Evolutionary conservation across 257 asterid genomes (phyloP).

Genomic region (Solanum megistacrolobum): DNA sequence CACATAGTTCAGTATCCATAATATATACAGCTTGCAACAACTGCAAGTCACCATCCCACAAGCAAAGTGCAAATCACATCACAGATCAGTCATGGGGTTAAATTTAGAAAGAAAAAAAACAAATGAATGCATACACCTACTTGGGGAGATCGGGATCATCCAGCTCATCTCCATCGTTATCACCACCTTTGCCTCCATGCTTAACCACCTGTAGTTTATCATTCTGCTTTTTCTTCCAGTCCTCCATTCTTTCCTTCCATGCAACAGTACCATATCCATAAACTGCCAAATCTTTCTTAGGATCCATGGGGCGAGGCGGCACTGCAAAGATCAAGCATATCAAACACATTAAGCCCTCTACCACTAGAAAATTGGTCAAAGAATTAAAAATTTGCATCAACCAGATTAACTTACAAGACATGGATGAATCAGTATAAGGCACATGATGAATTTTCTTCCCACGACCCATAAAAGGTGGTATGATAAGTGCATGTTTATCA

Average conservation of each 20-base stretch:
- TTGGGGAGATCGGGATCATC: slow-evolving; percentile 90
- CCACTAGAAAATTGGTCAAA: neutral
- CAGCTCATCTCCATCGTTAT: slow-evolving; percentile 54
- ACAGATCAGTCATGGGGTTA: slow-evolving; percentile 28
- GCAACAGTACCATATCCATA: slow-evolving; percentile 97
- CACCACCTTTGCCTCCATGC: slow-evolving; percentile 59
- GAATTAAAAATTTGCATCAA: neutral
- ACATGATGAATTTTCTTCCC: slow-evolving; percentile 77
- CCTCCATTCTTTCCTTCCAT: slow-evolving; percentile 99
- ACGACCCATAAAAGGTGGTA: slow-evolving; percentile 68
- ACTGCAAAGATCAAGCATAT: slow-evolving; percentile 26
- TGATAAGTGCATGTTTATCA: slow-evolving; percentile 84
- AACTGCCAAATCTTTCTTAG: slow-evolving; percentile 89
- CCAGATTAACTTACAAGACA: slow-evolving; percentile 41
- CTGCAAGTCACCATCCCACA: slow-evolving; percentile 14
- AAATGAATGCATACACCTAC: slow-evolving; percentile 41
- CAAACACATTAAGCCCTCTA: neutral
- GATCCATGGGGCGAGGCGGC: slow-evolving; percentile 97
- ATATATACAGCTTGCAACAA: slow-evolving; percentile 2
- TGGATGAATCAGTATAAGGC: slow-evolving; percentile 62
- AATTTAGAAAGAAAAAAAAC: neutral
- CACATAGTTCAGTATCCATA: neutral
- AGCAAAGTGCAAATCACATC: slow-evolving; percentile 15
- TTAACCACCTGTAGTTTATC: slow-evolving; percentile 85
- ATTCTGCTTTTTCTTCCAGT: slow-evolving; percentile 91